Percentiles rank a stretch among this genome's conserved stretches.
Evolutionary conservation across 2,329 filamentous ascomycete species (phyloP).

Genomic region (Fusarium globosum): DNA sequence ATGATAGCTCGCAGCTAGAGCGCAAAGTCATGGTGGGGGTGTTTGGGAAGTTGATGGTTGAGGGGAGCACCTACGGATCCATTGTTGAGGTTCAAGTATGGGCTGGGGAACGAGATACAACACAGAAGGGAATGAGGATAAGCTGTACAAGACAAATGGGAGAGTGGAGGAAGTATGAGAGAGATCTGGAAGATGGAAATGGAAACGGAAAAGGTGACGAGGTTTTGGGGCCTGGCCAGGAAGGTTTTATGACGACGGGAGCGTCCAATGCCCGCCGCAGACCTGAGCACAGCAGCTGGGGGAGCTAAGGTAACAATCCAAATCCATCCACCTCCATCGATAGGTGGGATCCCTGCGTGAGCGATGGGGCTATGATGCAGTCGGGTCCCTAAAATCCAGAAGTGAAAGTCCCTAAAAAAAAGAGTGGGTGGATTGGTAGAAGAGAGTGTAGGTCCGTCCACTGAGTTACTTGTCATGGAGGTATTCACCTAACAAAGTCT

Average conservation of each 20-base stretch:
- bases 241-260: constrained; percentile 48
- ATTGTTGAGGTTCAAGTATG: constrained; percentile 39
- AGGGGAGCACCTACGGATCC: constrained; percentile 43
- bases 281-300: constrained; percentile 20
- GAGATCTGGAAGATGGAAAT: constrained; percentile 29
- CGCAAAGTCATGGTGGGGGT: constrained; percentile 40
- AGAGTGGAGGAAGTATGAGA: constrained; percentile 25
- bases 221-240: constrained; percentile 29
- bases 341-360: constrained; percentile 32
- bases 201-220: constrained; percentile 37
- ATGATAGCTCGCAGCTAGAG: constrained; percentile 29
- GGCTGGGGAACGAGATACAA: constrained; percentile 10
- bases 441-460: constrained; percentile 19
- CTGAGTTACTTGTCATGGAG: constrained; percentile 17
- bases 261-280: constrained; percentile 32
- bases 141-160: constrained; percentile 9
- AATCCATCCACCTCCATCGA: constrained; percentile 17
- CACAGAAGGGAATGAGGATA: constrained; percentile 1
- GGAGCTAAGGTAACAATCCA: constrained; percentile 38
- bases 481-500: not conserved
- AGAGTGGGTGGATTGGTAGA: constrained; percentile 25
- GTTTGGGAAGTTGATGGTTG: constrained; percentile 27
- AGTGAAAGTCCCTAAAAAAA: constrained; percentile 23
- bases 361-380: constrained; percentile 47
- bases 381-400: constrained; percentile 9